phyloP scores from a whole-genome alignment of 2,329 filamentous ascomycete genomes.

The Cytospora chrysosperma region DNA sequence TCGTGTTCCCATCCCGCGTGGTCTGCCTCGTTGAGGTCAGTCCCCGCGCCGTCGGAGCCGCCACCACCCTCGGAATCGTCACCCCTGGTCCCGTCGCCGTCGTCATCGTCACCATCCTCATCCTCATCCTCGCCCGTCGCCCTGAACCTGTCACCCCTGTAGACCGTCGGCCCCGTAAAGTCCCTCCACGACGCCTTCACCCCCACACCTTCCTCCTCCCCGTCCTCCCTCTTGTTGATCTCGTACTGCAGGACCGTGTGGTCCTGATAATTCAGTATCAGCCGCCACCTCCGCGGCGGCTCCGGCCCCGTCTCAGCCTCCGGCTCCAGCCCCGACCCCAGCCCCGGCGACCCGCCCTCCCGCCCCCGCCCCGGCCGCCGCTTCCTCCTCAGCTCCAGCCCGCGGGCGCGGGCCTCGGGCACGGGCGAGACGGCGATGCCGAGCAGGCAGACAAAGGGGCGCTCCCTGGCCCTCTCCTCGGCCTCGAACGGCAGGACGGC shows the following conservation, averaged over 20 bases:
- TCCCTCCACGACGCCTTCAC: constrained; percentile 25
- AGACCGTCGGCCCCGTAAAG: background rate
- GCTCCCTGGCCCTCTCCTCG: constrained; percentile 45
- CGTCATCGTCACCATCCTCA: background rate
- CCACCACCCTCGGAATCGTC: background rate
- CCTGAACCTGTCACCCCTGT: background rate
- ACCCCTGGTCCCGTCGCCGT: background rate
- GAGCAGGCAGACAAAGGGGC: constrained; percentile 54
- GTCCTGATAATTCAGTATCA: constrained; percentile 72
- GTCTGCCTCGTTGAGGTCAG: background rate
- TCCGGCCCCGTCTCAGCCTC: too few relatives aligned
- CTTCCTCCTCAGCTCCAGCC: constrained; percentile 27
- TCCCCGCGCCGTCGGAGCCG: background rate
- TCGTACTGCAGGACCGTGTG: constrained; percentile 71
- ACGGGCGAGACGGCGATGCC: constrained; percentile 68
- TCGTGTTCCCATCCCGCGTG: background rate
- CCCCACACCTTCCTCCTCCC: too few relatives aligned
- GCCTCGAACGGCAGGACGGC: constrained; percentile 46
- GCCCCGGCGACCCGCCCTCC: background rate
- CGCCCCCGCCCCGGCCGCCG: background rate
- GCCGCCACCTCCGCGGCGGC: constrained; percentile 54
- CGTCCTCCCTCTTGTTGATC: constrained; percentile 36
- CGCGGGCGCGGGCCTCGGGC: constrained; percentile 42
- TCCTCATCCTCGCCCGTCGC: background rate
- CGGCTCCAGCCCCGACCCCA: constrained; percentile 23